Percentiles rank a stretch among this genome's conserved stretches.
These are phyloP conservation scores for Lipomyces lipofer DNA, from an alignment of 805 yeast genomes.

Conservation along the genomic window DNA sequence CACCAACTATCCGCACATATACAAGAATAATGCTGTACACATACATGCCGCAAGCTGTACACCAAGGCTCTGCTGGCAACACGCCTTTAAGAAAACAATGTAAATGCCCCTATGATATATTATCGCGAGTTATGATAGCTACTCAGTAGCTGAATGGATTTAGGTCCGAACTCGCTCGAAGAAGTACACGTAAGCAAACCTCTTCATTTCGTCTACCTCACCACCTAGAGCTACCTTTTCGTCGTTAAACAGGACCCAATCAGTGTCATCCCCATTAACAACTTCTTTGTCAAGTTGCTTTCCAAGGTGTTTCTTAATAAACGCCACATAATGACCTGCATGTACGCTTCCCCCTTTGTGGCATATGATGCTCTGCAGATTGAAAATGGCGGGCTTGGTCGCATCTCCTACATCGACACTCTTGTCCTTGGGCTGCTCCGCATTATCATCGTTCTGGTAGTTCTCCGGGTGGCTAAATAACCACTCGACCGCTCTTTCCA, in stretches of 20 bases:
- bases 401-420: slow-evolving; percentile 30
- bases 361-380: slow-evolving; percentile 67
- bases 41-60: too few species aligned
- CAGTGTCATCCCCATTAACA: slow-evolving; percentile 39
- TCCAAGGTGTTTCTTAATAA: slow-evolving; percentile 48
- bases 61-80: too few species aligned
- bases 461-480: slow-evolving; percentile 71
- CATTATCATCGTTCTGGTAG: slow-evolving; percentile 38
- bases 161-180: slow-evolving; percentile 36
- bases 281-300: background rate
- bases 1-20: too few species aligned
- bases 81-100: too few species aligned
- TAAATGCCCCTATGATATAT: too few species aligned
- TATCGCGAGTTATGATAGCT: too few species aligned
- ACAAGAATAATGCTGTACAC: too few species aligned
- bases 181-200: slow-evolving; percentile 52
- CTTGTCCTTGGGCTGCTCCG: slow-evolving; percentile 3
- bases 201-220: slow-evolving; percentile 46
- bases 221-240: slow-evolving; percentile 71
- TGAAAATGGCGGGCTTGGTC: slow-evolving; percentile 45
- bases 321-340: slow-evolving; percentile 90
- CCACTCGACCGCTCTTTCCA: slow-evolving; percentile 88
- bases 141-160: too few species aligned
- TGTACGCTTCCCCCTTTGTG: slow-evolving; percentile 90
- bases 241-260: slow-evolving; percentile 84